Evolutionary conservation across 1,284 basidiomycete genomes (phyloP), one percentile per base, ranked within the genome.

Genomic region (Microstroma glucosiphilum): DNA sequence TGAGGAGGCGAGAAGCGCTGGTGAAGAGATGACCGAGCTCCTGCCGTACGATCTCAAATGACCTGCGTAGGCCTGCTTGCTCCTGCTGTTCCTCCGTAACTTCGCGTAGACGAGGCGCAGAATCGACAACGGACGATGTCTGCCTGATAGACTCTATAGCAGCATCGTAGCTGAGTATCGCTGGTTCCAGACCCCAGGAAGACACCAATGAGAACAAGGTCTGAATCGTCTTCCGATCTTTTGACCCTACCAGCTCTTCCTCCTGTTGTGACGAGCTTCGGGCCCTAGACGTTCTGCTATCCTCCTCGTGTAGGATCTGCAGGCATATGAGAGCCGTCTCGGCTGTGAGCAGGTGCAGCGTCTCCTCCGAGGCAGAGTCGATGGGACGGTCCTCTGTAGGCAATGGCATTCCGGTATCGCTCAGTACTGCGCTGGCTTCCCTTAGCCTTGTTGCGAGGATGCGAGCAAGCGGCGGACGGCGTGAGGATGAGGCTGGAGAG

Each of bases 151-250:
- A 17, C 6, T 25, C 17, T 12, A 53, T 8, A 19, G 12, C 19
- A 37, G n/a, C 42, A 58, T 62, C 61, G 49, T 49, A 62, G 37
- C 21, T 21, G 6, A 37, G 17, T n/a, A 62, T 15, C 0, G 58
- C 42, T 19, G 46, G 42, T 4, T 40, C 25, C 6, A 62, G 23
- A 6, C 48, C 48, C 61, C 61, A 62, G 17, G 43, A 30, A 11
- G 56, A 49, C 4, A 60, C 17, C 26, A 62, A 46, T 37, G 56
- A 58, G n/a, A 41, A 25, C 19, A 58, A 42, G n/a, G 42, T 62
- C 15, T 55, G 42, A n/a, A 62, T 46, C 49, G 56, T 59, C 37
- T 62, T 54, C 15, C 23, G 53, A 26, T 61, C 56, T 9, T 49
- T 19, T 21, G 40, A 17, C 17, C 60, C 60, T 15, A 61, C 26